Percentiles rank a stretch among this genome's conserved stretches.
phyloP scores from a whole-genome alignment of 306 rosid genomes.

The Leucaena leucocephala region DNA sequence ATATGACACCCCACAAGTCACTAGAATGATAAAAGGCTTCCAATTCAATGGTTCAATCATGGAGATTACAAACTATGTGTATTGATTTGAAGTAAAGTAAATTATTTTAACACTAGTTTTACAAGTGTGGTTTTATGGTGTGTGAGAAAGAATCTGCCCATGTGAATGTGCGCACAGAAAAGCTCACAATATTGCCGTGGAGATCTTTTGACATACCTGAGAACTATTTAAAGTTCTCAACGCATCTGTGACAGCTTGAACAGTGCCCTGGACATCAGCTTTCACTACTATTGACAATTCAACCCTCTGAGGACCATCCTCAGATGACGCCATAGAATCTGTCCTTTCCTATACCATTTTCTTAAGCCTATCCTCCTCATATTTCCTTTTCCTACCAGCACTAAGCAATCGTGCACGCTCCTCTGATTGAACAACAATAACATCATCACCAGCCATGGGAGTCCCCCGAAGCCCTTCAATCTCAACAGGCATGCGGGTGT shows the following conservation, averaged over 20 bases:
- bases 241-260: slow-evolving; percentile 96
- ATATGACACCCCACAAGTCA: slow-evolving; percentile 12
- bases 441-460: slow-evolving; percentile 97
- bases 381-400: slow-evolving; percentile 80
- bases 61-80: neutral
- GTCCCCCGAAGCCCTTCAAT: slow-evolving; percentile 91
- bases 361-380: slow-evolving; percentile 76
- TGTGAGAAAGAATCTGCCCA: slow-evolving; percentile 2
- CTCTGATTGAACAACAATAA: slow-evolving; percentile 84
- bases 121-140: neutral
- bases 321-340: slow-evolving; percentile 53
- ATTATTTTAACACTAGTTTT: neutral
- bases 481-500: slow-evolving; percentile 94
- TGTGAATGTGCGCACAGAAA: slow-evolving; percentile 7
- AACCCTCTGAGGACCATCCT: slow-evolving; percentile 64
- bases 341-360: slow-evolving; percentile 49
- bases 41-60: neutral
- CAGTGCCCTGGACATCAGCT: slow-evolving; percentile 97
- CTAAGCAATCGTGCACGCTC: slow-evolving; percentile 97
- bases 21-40: slow-evolving; percentile 1
- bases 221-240: slow-evolving; percentile 82
- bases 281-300: slow-evolving; percentile 92
- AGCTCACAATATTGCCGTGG: slow-evolving; percentile 9
- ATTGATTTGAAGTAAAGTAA: neutral
- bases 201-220: slow-evolving; percentile 61